These are phyloP conservation scores for Ceratocystis albifundus DNA, from an alignment of 2,329 filamentous ascomycete species.

Conservation along the genomic window DNA sequence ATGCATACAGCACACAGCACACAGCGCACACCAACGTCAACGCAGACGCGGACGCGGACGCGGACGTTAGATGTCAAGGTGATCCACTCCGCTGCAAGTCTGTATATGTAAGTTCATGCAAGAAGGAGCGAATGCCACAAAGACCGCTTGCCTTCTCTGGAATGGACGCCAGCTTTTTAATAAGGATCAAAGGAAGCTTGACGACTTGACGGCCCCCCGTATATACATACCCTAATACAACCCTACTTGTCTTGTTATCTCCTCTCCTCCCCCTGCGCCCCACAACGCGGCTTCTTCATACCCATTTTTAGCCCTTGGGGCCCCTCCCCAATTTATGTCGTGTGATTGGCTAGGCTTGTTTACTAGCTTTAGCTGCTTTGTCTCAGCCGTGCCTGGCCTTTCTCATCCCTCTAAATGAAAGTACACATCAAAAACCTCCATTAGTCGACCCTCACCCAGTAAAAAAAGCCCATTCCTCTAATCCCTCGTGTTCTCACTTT, in stretches of 20 bases:
- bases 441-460: not conserved
- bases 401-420: constrained; percentile 20
- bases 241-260: not conserved
- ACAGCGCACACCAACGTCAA: not conserved
- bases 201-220: not conserved
- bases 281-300: not conserved
- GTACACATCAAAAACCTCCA: constrained; percentile 6
- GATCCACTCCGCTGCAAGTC: no score
- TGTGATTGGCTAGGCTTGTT: constrained; percentile 19
- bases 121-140: not conserved
- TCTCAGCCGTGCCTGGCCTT: constrained; percentile 18
- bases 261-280: not conserved
- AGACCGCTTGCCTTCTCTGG: not conserved
- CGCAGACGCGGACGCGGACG: not conserved
- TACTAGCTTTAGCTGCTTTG: constrained; percentile 17
- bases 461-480: not conserved
- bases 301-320: not conserved
- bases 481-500: constrained; percentile 6
- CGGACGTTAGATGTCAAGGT: no score
- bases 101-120: not conserved
- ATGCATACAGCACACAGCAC: not conserved
- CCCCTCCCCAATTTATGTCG: not conserved
- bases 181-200: not conserved
- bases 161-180: not conserved
- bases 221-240: not conserved